Evolutionary conservation across 768 basidiomycete genomes (phyloP).

Genomic region (Pleurotus citrinopileatus): DNA sequence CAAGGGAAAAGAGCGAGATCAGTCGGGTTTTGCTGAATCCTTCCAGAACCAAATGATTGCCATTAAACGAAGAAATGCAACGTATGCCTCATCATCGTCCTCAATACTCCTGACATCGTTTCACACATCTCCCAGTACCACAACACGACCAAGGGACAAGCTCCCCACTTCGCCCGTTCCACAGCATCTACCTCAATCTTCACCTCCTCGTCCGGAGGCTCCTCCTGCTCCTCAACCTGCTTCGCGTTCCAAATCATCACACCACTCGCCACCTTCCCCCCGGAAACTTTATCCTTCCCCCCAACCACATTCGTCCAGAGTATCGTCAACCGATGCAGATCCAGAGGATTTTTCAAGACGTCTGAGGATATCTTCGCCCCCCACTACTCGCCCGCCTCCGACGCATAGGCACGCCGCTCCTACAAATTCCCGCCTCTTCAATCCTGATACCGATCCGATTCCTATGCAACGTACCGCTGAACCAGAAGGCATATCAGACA

Average conservation of each 20-base stretch:
- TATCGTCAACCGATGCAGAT: slow-evolving; percentile 47
- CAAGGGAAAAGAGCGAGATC: slow-evolving; percentile 43
- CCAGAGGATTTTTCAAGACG: slow-evolving; percentile 71
- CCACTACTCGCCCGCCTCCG: slow-evolving; percentile 23
- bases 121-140: slow-evolving; percentile 27
- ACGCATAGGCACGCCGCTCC: slow-evolving; percentile 30
- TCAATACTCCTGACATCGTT: slow-evolving; percentile 3
- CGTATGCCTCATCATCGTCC: slow-evolving; percentile 32
- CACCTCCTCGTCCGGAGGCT: slow-evolving; percentile 26
- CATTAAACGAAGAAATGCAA: slow-evolving; percentile 61
- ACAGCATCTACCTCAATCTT: slow-evolving; percentile 22
- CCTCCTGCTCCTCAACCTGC: slow-evolving; percentile 27
- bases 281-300: slow-evolving; percentile 28
- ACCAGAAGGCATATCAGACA: slow-evolving; percentile 62
- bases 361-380: slow-evolving; percentile 57
- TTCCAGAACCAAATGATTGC: slow-evolving; percentile 61
- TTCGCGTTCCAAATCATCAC: slow-evolving; percentile 19
- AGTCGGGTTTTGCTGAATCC: slow-evolving; percentile 25
- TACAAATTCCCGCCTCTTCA: slow-evolving; percentile 55
- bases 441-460: slow-evolving; percentile 69
- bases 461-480: slow-evolving; percentile 62
- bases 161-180: slow-evolving; percentile 37
- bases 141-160: slow-evolving; percentile 43
- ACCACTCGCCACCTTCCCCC: slow-evolving; percentile 26
- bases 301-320: slow-evolving; percentile 31